Evolutionary conservation across 768 basidiomycete species (phyloP).

Genomic region (Rhodotorula babjevae): DNA sequence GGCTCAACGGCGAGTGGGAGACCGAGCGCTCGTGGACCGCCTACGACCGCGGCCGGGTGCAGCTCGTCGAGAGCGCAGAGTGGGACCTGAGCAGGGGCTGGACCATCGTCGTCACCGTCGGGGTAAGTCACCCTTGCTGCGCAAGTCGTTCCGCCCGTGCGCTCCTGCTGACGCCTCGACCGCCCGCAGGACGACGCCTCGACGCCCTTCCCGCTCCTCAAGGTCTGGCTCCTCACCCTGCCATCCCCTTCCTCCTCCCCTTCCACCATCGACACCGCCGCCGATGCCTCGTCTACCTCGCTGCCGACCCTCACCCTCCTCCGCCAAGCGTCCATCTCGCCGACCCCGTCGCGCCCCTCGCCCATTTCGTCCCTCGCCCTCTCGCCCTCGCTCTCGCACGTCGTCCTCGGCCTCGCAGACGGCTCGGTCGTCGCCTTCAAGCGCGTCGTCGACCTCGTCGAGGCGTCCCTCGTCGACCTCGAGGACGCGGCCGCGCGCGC

Average conservation of each 20-base stretch:
- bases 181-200: conserved; percentile 65
- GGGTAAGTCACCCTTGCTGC: conserved; percentile 54
- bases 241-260: conserved; percentile 49
- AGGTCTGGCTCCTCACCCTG: conserved; percentile 81
- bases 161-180: background rate
- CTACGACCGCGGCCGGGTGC: conserved; percentile 21
- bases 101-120: conserved; percentile 79
- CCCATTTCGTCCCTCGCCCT: conserved; percentile 75
- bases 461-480: conserved; percentile 53
- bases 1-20: conserved; percentile 14
- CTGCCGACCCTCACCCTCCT: conserved; percentile 66
- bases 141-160: background rate
- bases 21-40: conserved; percentile 15
- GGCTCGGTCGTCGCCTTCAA: conserved; percentile 87
- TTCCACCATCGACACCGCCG: too few relatives aligned
- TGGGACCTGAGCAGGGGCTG: conserved; percentile 45
- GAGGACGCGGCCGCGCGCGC: conserved; percentile 16
- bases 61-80: background rate
- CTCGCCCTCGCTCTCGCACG: conserved; percentile 69
- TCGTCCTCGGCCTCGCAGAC: conserved; percentile 90
- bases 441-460: conserved; percentile 82
- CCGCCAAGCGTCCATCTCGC: conserved; percentile 54
- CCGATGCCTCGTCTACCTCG: conserved; percentile 51
- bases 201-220: conserved; percentile 50
- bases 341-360: conserved; percentile 19